A percentile compares a stretch with the other conserved stretches of the same genome.
phyloP scores from a whole-genome alignment of 495 filamentous ascomycete genomes.

The Aspergillus avenaceus region DNA sequence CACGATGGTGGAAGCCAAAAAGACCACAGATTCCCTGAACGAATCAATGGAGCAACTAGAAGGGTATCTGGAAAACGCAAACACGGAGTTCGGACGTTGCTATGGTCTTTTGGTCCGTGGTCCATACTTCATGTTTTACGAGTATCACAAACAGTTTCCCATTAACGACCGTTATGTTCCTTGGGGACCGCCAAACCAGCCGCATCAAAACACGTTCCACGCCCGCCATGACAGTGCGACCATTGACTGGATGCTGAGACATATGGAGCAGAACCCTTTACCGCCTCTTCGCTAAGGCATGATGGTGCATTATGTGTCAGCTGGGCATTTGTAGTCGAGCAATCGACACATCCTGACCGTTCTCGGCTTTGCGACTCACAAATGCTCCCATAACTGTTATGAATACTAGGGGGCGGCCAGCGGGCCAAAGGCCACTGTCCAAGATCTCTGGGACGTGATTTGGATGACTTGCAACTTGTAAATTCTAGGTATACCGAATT shows the following conservation, averaged over 20 bases:
- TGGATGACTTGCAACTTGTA: too few relatives aligned
- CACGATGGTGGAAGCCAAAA: conserved; percentile 7
- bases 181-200: not conserved
- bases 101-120: conserved; percentile 6
- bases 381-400: too few relatives aligned
- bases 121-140: conserved; percentile 1
- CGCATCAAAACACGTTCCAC: conserved; percentile 1
- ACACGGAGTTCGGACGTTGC: conserved; percentile 10
- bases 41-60: conserved; percentile 6
- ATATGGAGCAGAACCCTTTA: conserved; percentile 19
- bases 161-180: not conserved
- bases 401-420: too few relatives aligned
- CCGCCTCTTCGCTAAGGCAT: too few relatives aligned
- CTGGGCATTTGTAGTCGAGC: too few relatives aligned
- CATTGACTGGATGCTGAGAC: conserved; percentile 8
- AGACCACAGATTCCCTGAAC: not conserved
- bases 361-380: too few relatives aligned
- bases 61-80: conserved; percentile 3
- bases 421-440: too few relatives aligned
- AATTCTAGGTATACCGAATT: too few relatives aligned
- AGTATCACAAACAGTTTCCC: conserved; percentile 5
- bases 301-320: too few relatives aligned
- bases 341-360: too few relatives aligned
- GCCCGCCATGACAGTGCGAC: conserved; percentile 1
- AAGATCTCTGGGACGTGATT: too few relatives aligned